These are phyloP conservation scores for Rutstroemia sydowiana DNA, from an alignment of 2,329 filamentous ascomycete species.

Conservation along the genomic window DNA sequence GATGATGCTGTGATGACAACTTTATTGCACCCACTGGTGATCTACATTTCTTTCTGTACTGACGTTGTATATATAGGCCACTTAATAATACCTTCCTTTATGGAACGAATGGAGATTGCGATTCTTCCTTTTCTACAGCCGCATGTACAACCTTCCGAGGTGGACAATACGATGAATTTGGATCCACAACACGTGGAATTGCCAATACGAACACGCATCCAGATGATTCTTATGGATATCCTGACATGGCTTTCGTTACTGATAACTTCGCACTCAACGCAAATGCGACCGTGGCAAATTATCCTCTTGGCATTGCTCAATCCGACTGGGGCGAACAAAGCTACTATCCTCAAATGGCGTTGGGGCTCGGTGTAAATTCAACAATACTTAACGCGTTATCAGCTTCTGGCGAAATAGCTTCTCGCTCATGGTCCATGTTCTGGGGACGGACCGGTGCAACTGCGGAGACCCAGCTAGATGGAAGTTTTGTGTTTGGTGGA, in stretches of 20 bases:
- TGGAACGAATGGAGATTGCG: neutral
- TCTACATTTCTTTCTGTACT: too few relatives aligned
- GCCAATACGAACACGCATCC: neutral
- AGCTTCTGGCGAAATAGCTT: neutral
- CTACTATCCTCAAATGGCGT: constrained; percentile 2
- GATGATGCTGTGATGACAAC: too few relatives aligned
- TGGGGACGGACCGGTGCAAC: neutral
- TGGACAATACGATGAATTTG: neutral
- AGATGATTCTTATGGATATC: neutral
- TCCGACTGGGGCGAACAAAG: constrained; percentile 8
- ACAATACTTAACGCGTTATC: neutral
- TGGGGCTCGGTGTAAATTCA: constrained; percentile 4
- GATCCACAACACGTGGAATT: neutral
- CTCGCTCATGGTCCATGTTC: constrained; percentile 2
- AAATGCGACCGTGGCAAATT: neutral
- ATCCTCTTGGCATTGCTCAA: neutral
- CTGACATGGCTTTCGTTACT: neutral
- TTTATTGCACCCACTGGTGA: too few relatives aligned
- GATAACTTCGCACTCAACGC: neutral
- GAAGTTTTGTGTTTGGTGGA: neutral
- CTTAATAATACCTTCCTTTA: constrained; percentile 2
- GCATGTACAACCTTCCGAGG: constrained; percentile 3
- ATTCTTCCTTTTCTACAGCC: neutral
- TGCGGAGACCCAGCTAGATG: neutral
- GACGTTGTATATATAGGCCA: neutral